Conservation (phyloP, 2,329 filamentous ascomycete genomes). For the Exophiala phaeomuriformis region DNA sequence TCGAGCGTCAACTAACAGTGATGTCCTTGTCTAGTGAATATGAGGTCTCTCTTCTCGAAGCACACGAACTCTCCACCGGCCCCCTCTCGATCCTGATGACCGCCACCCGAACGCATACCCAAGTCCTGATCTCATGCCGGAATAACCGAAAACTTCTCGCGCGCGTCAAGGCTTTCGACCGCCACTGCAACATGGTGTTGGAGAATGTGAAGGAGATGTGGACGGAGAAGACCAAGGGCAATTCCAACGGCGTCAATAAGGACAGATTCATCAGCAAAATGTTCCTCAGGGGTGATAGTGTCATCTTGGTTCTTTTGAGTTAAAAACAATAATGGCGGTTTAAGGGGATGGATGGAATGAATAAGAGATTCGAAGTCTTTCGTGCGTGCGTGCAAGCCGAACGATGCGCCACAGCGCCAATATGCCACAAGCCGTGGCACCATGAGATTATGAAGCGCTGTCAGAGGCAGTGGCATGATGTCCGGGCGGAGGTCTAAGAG, state of each 20-base stretch:
- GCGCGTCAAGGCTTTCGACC: constrained; percentile 95
- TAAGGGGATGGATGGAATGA: neutral
- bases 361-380: neutral
- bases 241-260: constrained; percentile 96
- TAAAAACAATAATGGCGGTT: constrained; percentile 37
- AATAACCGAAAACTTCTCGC: constrained; percentile 98
- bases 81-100: constrained; percentile 93
- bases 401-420: neutral
- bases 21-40: constrained; percentile 59
- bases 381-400: neutral
- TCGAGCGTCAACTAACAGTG: too few species aligned
- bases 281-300: constrained; percentile 82
- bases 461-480: neutral
- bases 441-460: neutral
- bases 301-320: constrained; percentile 79
- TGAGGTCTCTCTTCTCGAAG: constrained; percentile 74
- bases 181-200: constrained; percentile 98
- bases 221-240: constrained; percentile 81
- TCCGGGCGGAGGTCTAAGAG: neutral
- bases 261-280: constrained; percentile 98
- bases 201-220: constrained; percentile 99
- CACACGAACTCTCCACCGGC: constrained; percentile 71
- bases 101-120: constrained; percentile 85
- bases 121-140: constrained; percentile 93
- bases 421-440: neutral